A percentile compares a stretch with the other conserved stretches of the same genome.
Evolutionary conservation across 176 grass and related monocot species (phyloP).

Genomic region (Tuctoria greenei): DNA sequence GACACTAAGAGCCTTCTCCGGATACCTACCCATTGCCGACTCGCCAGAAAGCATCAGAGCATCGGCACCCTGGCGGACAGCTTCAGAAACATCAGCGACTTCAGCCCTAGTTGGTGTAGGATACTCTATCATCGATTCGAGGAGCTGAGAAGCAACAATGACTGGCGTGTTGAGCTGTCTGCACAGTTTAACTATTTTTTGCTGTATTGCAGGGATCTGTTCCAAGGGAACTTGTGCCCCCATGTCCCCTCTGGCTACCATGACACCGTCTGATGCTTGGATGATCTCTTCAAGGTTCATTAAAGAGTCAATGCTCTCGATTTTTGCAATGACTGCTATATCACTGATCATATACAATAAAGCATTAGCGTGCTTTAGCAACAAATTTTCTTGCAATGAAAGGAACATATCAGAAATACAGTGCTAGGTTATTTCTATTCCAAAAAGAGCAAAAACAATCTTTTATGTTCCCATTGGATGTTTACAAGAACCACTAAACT

Average conservation of each 20-base stretch:
- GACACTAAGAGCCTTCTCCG: conserved; percentile 85
- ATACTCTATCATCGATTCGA: conserved; percentile 97
- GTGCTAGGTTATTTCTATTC: neutral
- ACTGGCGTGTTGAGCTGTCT: conserved; percentile 97
- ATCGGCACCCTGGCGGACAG: conserved; percentile 81
- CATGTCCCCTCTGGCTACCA: conserved; percentile 96
- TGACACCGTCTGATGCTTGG: conserved; percentile 80
- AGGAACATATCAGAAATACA: conserved; percentile 22
- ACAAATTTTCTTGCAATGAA: conserved; percentile 17
- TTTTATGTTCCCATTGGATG: neutral
- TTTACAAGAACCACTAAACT: neutral
- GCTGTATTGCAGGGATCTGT: conserved; percentile 87
- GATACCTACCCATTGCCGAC: conserved; percentile 95
- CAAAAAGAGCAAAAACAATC: neutral
- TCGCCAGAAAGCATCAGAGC: conserved; percentile 98
- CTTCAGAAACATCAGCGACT: conserved; percentile 96
- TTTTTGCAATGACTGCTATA: conserved; percentile 87
- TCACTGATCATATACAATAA: conserved; percentile 57
- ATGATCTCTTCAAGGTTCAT: conserved; percentile 86
- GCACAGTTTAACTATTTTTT: conserved; percentile 84
- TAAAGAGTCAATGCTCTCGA: conserved; percentile 91
- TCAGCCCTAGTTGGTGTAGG: conserved; percentile 91
- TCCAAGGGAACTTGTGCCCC: conserved; percentile 93
- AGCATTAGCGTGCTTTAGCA: conserved; percentile 7
- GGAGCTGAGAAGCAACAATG: conserved; percentile 93